Evolutionary conservation across 768 basidiomycete genomes (phyloP), one percentile per base, ranked within the genome.

Genomic region (Auricularia cornea): DNA sequence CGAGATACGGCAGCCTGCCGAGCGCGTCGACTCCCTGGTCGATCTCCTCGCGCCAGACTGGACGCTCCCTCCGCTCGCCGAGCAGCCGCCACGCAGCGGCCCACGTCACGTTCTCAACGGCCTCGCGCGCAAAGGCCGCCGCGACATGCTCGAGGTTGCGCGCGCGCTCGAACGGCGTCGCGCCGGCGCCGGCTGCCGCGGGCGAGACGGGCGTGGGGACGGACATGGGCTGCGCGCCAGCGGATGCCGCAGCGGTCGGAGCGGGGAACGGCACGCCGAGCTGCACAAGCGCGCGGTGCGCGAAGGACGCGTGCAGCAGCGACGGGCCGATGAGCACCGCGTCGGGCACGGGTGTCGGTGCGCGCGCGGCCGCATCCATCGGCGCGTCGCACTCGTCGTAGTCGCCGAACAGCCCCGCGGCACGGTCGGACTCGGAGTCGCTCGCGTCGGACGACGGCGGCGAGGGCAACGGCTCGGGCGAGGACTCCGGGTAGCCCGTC

Each of bases 171-270:
- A 83, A 82, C 1, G 84, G 77, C 1, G 83, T 80, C 6, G 44
- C 44, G 23, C 44, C 44, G 3, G 87, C 87, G 33, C 89, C 74
- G 0, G 79, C 78, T 1, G 88, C 87, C 3, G 89, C 90, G 23
- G 92, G 92, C 0, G 91, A 93, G 2, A 93, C 89, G 1, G 92
- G 92, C 0, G 92, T 94, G 1, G 90, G 90, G 0, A 87, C 90
- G n/a, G 82, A 81, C 2, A 78, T 77, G 3, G 75, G 75, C 3
- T 48, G 44, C 44, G 68, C 74, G 33, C 79, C 70, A 16, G 77
- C 72, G 18, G 3, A 79, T 76, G 66, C 76, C 76, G 56, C 79
- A 78, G 10, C 81, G 78, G 14, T 78, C 1, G 85, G 85, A 1
- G 85, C 82, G 1, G 83, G 82, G 2, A 90, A 74, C 3, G 88